Evolutionary conservation across 306 rosid species (phyloP), one percentile per base, ranked within the genome.

Genomic region (Cucurbita pepo): DNA sequence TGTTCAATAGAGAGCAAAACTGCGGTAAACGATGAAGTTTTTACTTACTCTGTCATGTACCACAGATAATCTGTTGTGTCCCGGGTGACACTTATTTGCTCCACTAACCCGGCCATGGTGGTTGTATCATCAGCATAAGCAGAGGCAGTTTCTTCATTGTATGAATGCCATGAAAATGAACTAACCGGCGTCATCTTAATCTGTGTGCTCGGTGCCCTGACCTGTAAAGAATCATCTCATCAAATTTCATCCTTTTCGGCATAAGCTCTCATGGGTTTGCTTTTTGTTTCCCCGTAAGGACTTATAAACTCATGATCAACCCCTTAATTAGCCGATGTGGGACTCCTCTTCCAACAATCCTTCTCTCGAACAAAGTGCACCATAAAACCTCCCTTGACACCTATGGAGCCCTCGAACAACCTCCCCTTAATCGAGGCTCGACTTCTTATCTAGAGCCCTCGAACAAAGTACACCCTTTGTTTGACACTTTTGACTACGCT

Each of bases 21-120:
- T 74, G 65, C 60, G 19, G 60, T 75, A 19, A 63, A 14, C 55
- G 72, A 69, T 58, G 41, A 48, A 69, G 53, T 79, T 81, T 97
- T 89, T 81, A 95, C 99, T 89, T 81, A 95, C 99, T 95, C 99
- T 62, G 97, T 88, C 96, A 86, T 79, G 76, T 95, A 95, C 99
- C 99, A 95, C 87, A 95, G 78, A 84, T 95, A 95, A 82, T 95
- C 97, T 14, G 97, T 83, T 6, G 77, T 54, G 81, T 95, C 99
- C 80, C 88, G 54, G 18, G 99, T 95, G 81, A 89, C 13, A 83
- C 79, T 80, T 59, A 91, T 45, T 81, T 94, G 99, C 75, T 94
- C 99, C 85, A 78, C 66, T 59, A 94, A 84, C 55, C 95, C 91
- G 40, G 80, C 55, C 71, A 82, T 76, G 34, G 88, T 79, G 36